Evolutionary conservation across 2,329 filamentous ascomycete species (phyloP).

Genomic region (Hypoxylon sp.): DNA sequence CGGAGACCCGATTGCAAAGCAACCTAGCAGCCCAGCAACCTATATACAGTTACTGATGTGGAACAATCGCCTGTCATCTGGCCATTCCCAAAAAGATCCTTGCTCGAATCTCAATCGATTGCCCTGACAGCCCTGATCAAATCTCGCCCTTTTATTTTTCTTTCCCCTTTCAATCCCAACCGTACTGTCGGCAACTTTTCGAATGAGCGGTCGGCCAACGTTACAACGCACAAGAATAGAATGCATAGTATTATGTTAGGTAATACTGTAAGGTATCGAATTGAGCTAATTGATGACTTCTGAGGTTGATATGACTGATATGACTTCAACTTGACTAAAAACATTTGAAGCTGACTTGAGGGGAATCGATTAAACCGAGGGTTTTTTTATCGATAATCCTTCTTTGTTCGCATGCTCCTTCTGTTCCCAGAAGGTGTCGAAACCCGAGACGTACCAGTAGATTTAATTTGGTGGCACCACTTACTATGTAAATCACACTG

Average conservation of each 20-base stretch:
- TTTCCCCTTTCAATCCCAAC: conserved; percentile 18
- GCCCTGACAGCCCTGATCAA: conserved; percentile 8
- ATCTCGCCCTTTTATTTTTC: conserved; percentile 11
- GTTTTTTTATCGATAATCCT: conserved; percentile 35
- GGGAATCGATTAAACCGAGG: conserved; percentile 11
- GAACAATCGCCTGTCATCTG: conserved; percentile 28
- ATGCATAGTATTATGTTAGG: conserved; percentile 14
- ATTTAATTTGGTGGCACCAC: conserved; percentile 21
- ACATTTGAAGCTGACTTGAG: conserved; percentile 7
- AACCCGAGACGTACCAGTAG: conserved; percentile 20
- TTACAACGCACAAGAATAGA: conserved; percentile 19
- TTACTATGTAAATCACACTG: conserved; percentile 5
- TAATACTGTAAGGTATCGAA: conserved; percentile 3
- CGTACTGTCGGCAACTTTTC: conserved; percentile 17
- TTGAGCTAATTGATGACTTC: conserved; percentile 7
- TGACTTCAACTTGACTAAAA: background rate
- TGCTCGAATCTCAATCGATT: conserved; percentile 35
- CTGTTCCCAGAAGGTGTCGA: conserved; percentile 38
- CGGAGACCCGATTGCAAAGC: conserved; percentile 1
- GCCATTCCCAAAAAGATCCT: conserved; percentile 32
- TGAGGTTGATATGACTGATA: conserved; percentile 1
- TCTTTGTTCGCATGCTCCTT: conserved; percentile 37
- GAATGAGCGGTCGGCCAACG: conserved; percentile 31
- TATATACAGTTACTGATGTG: conserved; percentile 32
- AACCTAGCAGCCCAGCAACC: no score